A percentile compares a stretch with the other conserved stretches of the same genome.
Conservation (phyloP, 2,329 filamentous ascomycete species). For the Cyphellophora europaea region DNA sequence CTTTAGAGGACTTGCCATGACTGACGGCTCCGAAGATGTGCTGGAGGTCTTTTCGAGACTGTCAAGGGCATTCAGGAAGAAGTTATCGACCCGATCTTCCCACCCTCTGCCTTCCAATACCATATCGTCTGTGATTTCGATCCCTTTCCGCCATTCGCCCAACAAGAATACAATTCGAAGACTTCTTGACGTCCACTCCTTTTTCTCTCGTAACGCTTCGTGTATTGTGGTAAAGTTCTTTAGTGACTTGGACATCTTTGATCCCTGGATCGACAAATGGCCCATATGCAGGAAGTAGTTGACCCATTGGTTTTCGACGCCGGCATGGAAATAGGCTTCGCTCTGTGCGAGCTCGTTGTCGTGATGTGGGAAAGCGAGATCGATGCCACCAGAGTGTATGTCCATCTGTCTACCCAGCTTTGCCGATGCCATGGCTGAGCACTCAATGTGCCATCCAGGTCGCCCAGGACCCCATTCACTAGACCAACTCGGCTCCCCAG, state of each 20-base stretch:
- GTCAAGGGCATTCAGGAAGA: slow-evolving; percentile 35
- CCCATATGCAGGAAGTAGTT: slow-evolving; percentile 97
- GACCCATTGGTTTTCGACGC: slow-evolving; percentile 61
- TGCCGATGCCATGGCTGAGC: slow-evolving; percentile 89
- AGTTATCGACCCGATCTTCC: slow-evolving; percentile 70
- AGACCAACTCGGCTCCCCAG: slow-evolving; percentile 83
- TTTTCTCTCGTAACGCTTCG: slow-evolving; percentile 56
- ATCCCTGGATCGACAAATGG: slow-evolving; percentile 77
- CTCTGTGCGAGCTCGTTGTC: slow-evolving; percentile 88
- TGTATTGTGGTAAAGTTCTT: slow-evolving; percentile 96
- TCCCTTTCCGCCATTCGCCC: slow-evolving; percentile 80
- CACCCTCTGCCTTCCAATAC: slow-evolving; percentile 64
- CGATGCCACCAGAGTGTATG: slow-evolving; percentile 86
- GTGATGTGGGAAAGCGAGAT: slow-evolving; percentile 84
- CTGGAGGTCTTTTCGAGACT: slow-evolving; percentile 45
- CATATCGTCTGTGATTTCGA: slow-evolving; percentile 83
- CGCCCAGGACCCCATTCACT: slow-evolving; percentile 81
- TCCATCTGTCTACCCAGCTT: slow-evolving; percentile 79
- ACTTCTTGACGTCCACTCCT: slow-evolving; percentile 66
- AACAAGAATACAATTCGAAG: slow-evolving; percentile 81
- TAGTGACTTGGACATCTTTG: slow-evolving; percentile 91
- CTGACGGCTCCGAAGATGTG: slow-evolving; percentile 9
- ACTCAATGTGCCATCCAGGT: slow-evolving; percentile 96
- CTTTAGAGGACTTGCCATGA: slow-evolving; percentile 38
- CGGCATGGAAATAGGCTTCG: slow-evolving; percentile 65